phyloP scores from a whole-genome alignment of 768 basidiomycete genomes.

The Russula abietina region DNA sequence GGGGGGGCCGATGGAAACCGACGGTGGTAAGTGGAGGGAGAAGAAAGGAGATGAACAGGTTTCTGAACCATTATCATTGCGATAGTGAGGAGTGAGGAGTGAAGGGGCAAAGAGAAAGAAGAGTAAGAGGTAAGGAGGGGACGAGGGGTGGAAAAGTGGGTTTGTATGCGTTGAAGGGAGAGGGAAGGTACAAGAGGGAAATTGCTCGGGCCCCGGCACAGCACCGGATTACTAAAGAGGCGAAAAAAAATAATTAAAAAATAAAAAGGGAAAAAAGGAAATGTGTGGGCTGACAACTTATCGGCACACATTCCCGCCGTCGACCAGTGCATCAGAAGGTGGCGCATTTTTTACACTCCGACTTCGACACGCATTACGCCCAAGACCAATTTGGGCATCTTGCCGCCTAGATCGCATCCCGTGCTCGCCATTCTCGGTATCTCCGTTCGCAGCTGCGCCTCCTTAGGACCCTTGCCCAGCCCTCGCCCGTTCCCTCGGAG shows the following conservation, averaged over 20 bases:
- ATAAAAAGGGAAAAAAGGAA: not conserved
- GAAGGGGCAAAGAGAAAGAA: conserved; percentile 20
- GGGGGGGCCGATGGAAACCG: conserved; percentile 67
- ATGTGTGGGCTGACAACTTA: conserved; percentile 18
- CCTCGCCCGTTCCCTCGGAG: not conserved
- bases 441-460: conserved; percentile 10
- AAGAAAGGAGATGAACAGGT: conserved; percentile 32
- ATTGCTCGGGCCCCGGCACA: not conserved
- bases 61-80: conserved; percentile 41
- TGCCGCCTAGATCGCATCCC: conserved; percentile 14
- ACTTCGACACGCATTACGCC: conserved; percentile 11
- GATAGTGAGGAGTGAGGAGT: not conserved
- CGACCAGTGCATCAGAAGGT: conserved; percentile 19
- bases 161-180: conserved; percentile 26
- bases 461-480: not conserved
- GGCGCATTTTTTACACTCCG: conserved; percentile 22
- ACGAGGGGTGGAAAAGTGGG: not conserved
- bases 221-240: conserved; percentile 9
- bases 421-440: conserved; percentile 11
- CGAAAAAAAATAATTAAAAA: not conserved
- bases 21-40: conserved; percentile 39
- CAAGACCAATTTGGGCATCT: not conserved
- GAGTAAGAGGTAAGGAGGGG: not conserved
- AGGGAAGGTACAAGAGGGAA: conserved; percentile 6
- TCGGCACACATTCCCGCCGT: conserved; percentile 3